These are phyloP conservation scores for Cyberlindnera galapagoensis DNA, from an alignment of 805 yeast species.

Conservation along the genomic window DNA sequence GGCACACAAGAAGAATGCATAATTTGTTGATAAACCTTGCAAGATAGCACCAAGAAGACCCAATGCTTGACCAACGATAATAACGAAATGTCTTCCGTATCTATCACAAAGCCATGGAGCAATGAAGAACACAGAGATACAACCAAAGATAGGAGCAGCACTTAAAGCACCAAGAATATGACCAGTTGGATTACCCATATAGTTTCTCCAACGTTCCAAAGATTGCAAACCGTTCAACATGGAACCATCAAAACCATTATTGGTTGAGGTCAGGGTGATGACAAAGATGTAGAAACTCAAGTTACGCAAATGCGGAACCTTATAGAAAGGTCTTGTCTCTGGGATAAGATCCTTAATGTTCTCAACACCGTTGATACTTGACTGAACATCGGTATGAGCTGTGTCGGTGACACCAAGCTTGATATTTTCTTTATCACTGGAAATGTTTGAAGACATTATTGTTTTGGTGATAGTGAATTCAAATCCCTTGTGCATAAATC, in stretches of 20 bases:
- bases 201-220: constrained; percentile 30
- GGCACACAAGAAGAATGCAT: constrained; percentile 12
- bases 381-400: no score
- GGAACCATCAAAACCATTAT: constrained; percentile 41
- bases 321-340: constrained; percentile 25
- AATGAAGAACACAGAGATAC: constrained; percentile 26
- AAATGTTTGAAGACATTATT: constrained; percentile 2
- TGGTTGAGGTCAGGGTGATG: constrained; percentile 40
- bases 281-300: constrained; percentile 33
- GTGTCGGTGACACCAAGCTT: no score
- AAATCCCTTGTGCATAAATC: no score
- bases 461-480: no score
- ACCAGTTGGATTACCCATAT: constrained; percentile 35
- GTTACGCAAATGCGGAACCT: constrained; percentile 29
- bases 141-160: constrained; percentile 37
- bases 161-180: constrained; percentile 32
- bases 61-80: constrained; percentile 14
- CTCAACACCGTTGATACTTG: constrained; percentile 2
- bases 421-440: constrained; percentile 1
- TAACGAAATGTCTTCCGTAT: constrained; percentile 32
- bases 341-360: constrained; percentile 6
- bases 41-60: constrained; percentile 20
- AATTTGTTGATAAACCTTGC: constrained; percentile 25
- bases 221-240: constrained; percentile 46
- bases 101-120: constrained; percentile 29